These are phyloP conservation scores for Aphanomyces invadans DNA, from an alignment of 352 stramenopile genomes.

Conservation along the genomic window DNA sequence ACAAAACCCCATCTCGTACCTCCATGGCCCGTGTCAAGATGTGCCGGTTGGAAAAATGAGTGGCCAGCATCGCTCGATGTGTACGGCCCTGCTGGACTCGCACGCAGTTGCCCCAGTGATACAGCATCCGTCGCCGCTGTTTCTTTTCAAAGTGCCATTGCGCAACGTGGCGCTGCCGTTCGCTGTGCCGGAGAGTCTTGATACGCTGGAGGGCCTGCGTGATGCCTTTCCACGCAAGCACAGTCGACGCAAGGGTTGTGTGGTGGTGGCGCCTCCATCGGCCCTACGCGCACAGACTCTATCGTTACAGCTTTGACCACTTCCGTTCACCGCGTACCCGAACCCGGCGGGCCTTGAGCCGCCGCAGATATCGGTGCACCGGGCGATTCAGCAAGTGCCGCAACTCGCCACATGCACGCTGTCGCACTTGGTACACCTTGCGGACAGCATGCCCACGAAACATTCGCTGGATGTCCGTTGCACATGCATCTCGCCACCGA, in stretches of 20 bases:
- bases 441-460: neutral
- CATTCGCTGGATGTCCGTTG: conserved; percentile 5
- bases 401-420: neutral
- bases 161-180: conserved; percentile 8
- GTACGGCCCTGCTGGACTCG: neutral
- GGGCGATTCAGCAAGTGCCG: neutral
- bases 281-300: neutral
- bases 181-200: neutral
- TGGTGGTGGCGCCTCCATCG: conserved; percentile 14
- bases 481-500: neutral
- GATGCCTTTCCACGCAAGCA: conserved; percentile 24
- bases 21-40: neutral
- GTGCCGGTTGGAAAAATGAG: neutral
- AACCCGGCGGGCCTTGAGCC: conserved; percentile 5
- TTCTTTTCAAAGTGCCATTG: conserved; percentile 21
- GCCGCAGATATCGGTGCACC: conserved; percentile 1
- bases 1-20: neutral
- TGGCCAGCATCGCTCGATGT: neutral
- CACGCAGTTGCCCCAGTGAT: neutral
- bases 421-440: neutral
- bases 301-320: neutral
- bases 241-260: neutral
- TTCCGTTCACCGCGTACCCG: neutral
- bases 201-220: neutral
- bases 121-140: neutral